phyloP scores from a whole-genome alignment of 192 early-diverging fungal species.

The Lunasporangiospora selenospora region DNA sequence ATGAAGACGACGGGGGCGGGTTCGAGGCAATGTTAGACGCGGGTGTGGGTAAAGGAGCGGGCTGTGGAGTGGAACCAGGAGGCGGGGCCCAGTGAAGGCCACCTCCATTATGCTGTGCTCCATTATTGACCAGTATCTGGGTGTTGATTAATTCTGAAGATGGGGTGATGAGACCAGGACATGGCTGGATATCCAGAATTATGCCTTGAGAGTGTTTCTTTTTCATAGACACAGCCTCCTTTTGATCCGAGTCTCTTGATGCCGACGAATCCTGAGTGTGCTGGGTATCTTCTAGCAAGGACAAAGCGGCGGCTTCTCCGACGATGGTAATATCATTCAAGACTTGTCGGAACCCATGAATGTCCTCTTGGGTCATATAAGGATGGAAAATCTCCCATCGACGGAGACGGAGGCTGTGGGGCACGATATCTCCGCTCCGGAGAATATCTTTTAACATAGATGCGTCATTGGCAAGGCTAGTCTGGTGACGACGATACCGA shows the following conservation, averaged over 20 bases:
- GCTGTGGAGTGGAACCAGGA: neutral
- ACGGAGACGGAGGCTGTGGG: constrained; percentile 38
- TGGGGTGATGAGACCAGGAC: neutral
- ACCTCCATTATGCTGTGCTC: neutral
- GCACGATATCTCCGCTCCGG: constrained; percentile 27
- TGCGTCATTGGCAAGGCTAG: constrained; percentile 48
- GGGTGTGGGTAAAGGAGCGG: neutral
- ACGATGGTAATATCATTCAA: constrained; percentile 30
- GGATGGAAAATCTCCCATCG: constrained; percentile 50
- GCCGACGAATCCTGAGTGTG: neutral
- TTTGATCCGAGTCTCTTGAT: neutral
- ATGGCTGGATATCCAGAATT: constrained; percentile 18
- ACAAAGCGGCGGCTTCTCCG: constrained; percentile 1
- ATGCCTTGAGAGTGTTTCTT: constrained; percentile 5
- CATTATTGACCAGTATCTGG: no score
- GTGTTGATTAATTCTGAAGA: no score
- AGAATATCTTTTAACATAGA: constrained; percentile 53
- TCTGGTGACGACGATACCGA: constrained; percentile 47
- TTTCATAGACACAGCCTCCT: neutral
- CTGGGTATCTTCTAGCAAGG: no score
- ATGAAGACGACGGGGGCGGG: neutral
- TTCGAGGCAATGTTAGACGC: neutral
- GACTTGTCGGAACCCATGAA: constrained; percentile 32
- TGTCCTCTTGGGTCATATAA: constrained; percentile 55
- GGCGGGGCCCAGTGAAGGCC: constrained; percentile 30